Percentiles rank a stretch among this genome's conserved stretches.
Evolutionary conservation across 495 filamentous ascomycete species (phyloP).

Genomic region (Penicillium fimorum): DNA sequence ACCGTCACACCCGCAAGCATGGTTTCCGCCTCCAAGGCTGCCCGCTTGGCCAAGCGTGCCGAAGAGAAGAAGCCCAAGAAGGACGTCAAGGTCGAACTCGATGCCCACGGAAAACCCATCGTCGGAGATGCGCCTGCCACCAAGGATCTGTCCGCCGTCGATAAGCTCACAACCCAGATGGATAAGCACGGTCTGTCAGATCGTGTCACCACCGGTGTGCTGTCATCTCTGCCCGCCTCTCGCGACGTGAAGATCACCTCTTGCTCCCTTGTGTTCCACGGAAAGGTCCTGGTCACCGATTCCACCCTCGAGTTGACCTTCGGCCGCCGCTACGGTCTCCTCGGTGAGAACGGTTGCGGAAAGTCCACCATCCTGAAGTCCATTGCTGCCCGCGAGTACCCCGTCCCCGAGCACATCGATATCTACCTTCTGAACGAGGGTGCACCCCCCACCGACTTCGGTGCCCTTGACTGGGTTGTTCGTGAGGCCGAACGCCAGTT

Average conservation of each 20-base stretch:
- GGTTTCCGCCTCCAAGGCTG: constrained; percentile 96
- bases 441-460: constrained; percentile 82
- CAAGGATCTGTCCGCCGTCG: constrained; percentile 67
- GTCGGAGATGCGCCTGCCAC: constrained; percentile 68
- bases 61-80: constrained; percentile 73
- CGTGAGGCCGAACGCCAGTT: constrained; percentile 93
- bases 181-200: constrained; percentile 96
- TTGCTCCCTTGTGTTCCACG: constrained; percentile 92
- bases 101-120: constrained; percentile 49
- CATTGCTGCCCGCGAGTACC: constrained; percentile 89
- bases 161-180: constrained; percentile 81
- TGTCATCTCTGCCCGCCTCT: constrained; percentile 77
- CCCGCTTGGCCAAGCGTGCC: constrained; percentile 92
- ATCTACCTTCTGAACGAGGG: constrained; percentile 99
- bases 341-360: constrained; percentile 98
- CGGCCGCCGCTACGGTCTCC: constrained; percentile 86
- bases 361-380: constrained; percentile 97
- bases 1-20: constrained; percentile 34
- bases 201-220: constrained; percentile 95
- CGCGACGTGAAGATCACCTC: constrained; percentile 97
- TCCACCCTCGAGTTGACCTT: constrained; percentile 90
- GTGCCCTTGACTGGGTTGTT: constrained; percentile 96
- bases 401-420: constrained; percentile 94
- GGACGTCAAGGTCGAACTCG: constrained; percentile 63
- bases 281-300: constrained; percentile 91